Base-by-base conservation (phyloP, 1,284 basidiomycete genomes). In the Rhodotorula glutinis region DNA sequence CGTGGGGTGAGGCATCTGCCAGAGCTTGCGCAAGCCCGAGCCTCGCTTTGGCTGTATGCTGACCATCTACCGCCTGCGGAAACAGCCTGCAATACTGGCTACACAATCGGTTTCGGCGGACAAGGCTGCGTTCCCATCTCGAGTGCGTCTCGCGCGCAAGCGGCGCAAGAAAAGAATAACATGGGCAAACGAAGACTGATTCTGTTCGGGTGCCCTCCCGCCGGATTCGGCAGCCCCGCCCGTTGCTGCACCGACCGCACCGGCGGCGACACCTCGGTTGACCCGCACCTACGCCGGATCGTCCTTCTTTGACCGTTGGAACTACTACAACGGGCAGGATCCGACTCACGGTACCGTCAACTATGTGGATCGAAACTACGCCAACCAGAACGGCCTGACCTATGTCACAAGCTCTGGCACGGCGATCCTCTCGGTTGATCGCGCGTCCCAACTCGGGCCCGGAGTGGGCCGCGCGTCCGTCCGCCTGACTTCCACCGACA, bases 241-340 rank as follows among this genome's bases (percentile, higher is more conserved):
- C 11, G 47, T 53, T 1, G 53, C 53, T 11, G 21, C 33, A 2
- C 43, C 65, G 9, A 66, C 60, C 2, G 33, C 41, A 2, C 61
- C 65, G 2, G 47, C 53, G 14, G 61, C 61, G 11, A 67, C 57
- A 21, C 57, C 65, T 16, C 11, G 8, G 16, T 55, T 68, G n/a
- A 25, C 23, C 19, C 54, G 55, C 8, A 55, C 62, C 25, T 68
- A 68, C 41, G n/a, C 38, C 7, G 66, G 66, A 0, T 9, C 49
- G n/a, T 43, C 54, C 30, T 68, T 68, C 58, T 68, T 64, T 58
- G 66, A 68, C 51, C 41, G 30, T 8, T 64, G 53, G 46, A 43
- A 29, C 41, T 64, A 55, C 53, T 57, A 43, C 7, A 49, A 40
- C 47, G 27, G 17, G 14, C 10, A 54, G 3, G 66, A 68, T 41